Evolutionary conservation across 2,329 filamentous ascomycete genomes (phyloP).

Genomic region (Aaosphaeria arxii): DNA sequence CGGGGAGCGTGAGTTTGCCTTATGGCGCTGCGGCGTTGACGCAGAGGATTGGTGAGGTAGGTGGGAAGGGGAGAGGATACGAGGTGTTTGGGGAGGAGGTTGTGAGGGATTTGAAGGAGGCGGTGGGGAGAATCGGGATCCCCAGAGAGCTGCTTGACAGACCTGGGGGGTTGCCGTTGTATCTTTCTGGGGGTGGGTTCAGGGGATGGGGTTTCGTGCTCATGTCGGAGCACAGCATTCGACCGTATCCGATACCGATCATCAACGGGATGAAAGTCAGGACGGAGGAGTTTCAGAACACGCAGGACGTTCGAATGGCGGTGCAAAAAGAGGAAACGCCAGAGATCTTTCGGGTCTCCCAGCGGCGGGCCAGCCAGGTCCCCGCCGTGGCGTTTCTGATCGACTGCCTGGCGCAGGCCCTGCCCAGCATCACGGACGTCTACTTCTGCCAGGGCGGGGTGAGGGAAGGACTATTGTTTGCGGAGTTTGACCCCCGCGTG

Average conservation of each 20-base stretch:
- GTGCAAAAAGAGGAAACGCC: conserved; percentile 38
- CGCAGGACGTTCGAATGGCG: conserved; percentile 42
- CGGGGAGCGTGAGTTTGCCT: conserved; percentile 63
- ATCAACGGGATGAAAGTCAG: conserved; percentile 75
- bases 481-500: conserved; percentile 59
- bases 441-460: conserved; percentile 88
- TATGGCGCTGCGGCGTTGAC: conserved; percentile 68
- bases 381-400: conserved; percentile 80
- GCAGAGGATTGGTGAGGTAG: conserved; percentile 45
- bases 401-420: conserved; percentile 65
- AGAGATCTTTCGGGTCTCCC: conserved; percentile 69
- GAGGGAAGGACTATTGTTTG: conserved; percentile 76
- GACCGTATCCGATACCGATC: conserved; percentile 78
- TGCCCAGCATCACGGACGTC: conserved; percentile 67
- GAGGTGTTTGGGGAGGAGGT: conserved; percentile 48
- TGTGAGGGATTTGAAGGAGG: conserved; percentile 54
- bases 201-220: conserved; percentile 87
- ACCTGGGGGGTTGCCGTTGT: conserved; percentile 57
- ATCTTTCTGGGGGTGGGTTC: conserved; percentile 87
- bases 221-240: conserved; percentile 70
- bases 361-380: conserved; percentile 74
- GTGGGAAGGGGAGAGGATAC: conserved; percentile 11
- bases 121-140: conserved; percentile 57
- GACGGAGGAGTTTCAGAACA: conserved; percentile 60
- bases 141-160: conserved; percentile 51